Percentiles rank a stretch among this genome's conserved stretches.
These are phyloP conservation scores for Cyberlindnera mycetangii DNA, from an alignment of 805 yeast genomes.

Conservation along the genomic window DNA sequence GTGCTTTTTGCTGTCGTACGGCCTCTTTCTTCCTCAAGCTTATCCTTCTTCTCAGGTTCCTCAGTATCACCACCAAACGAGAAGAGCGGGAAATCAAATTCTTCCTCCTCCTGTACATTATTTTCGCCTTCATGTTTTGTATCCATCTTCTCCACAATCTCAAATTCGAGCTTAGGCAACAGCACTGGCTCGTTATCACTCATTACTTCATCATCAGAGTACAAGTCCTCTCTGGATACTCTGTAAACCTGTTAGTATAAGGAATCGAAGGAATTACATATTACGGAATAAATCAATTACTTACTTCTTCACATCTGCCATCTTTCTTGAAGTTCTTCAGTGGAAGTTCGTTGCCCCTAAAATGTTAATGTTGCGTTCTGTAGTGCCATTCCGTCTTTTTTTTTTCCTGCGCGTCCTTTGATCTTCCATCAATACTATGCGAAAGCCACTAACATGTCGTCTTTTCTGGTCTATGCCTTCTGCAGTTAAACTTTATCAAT, in stretches of 20 bases:
- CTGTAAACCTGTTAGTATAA: conserved; percentile 11
- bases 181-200: conserved; percentile 17
- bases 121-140: conserved; percentile 1
- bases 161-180: conserved; percentile 28
- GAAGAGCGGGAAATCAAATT: conserved; percentile 30
- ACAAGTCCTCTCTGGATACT: conserved; percentile 24
- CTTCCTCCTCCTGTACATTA: conserved; percentile 13
- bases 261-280: too few relatives aligned
- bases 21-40: conserved; percentile 19
- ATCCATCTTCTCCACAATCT: conserved; percentile 20
- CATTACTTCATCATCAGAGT: conserved; percentile 15
- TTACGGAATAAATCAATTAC: too few relatives aligned
- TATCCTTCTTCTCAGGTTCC: conserved; percentile 12
- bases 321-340: too few relatives aligned
- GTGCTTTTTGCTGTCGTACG: conserved; percentile 12
- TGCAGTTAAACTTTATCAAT: background rate
- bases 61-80: conserved; percentile 22
- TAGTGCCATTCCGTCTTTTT: too few relatives aligned
- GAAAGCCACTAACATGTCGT: too few relatives aligned
- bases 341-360: too few relatives aligned
- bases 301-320: background rate
- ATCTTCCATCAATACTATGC: too few relatives aligned
- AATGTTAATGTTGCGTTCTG: too few relatives aligned
- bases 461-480: too few relatives aligned
- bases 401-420: too few relatives aligned